Percentiles rank a stretch among this genome's conserved stretches.
Evolutionary conservation across 768 basidiomycete species (phyloP).

Genomic region (Trametes elegans): DNA sequence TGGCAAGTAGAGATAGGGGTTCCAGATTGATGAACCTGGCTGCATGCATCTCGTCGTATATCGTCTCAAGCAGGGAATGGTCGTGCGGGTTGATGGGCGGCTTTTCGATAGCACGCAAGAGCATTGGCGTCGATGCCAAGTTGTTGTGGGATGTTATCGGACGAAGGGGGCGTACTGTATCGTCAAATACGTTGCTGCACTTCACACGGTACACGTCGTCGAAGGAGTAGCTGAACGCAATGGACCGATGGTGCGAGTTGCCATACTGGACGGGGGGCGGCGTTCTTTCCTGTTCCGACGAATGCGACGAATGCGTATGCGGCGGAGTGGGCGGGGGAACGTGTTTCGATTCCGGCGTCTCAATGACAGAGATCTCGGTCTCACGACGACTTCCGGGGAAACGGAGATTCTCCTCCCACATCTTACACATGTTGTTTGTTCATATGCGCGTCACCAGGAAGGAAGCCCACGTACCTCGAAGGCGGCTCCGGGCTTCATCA

Average conservation of each 20-base stretch:
- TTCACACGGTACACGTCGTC: slow-evolving; percentile 12
- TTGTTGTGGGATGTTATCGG: not conserved
- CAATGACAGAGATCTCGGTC: slow-evolving; percentile 6
- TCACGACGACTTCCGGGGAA: slow-evolving; percentile 58
- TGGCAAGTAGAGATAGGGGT: slow-evolving; percentile 60
- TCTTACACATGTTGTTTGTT: slow-evolving; percentile 33
- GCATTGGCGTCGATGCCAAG: slow-evolving; percentile 2
- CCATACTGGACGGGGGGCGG: not conserved
- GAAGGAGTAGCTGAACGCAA: slow-evolving; percentile 15
- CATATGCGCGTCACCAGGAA: not conserved
- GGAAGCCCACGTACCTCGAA: slow-evolving; percentile 49
- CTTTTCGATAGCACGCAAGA: slow-evolving; percentile 7
- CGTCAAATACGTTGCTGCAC: slow-evolving; percentile 2
- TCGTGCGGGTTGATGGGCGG: slow-evolving; percentile 58
- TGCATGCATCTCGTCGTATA: slow-evolving; percentile 68
- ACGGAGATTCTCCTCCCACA: slow-evolving; percentile 73
- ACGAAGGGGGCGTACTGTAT: not conserved
- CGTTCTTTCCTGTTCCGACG: slow-evolving; percentile 11
- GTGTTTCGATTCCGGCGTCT: slow-evolving; percentile 9
- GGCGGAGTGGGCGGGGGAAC: slow-evolving; percentile 15
- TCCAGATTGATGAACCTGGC: slow-evolving; percentile 65
- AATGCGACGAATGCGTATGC: slow-evolving; percentile 13
- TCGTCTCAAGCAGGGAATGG: slow-evolving; percentile 59
- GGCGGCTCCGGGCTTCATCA: slow-evolving; percentile 73
- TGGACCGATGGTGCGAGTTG: not conserved